Evolutionary conservation across 805 yeast species (phyloP), one percentile per base, ranked within the genome.

Genomic region (Metschnikowia matae): DNA sequence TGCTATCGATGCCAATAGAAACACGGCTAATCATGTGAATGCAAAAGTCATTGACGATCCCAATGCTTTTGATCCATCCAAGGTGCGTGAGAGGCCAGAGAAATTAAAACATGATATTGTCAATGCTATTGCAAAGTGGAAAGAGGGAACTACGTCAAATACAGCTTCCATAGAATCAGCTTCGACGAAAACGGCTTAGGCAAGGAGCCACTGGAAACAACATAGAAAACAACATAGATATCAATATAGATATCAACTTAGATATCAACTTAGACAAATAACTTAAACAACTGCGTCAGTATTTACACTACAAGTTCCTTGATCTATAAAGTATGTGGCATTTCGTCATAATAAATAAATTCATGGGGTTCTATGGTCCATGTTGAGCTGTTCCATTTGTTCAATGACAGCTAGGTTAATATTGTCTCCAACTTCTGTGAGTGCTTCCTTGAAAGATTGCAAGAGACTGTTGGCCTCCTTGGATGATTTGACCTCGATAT

Each of bases 381-480:
- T 13, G 20, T 26, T 21, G n/a, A 23, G 33, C 33, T 35, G 34
- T 40, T 48, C 55, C 41, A 48, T 53, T 13, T 55, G 54, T 17
- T 52, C 50, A 18, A 65, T 52, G 20, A 51, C 48, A 29, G 41
- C 37, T 29, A 55, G 42, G 48, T 65, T 68, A 33, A 66, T 53
- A 10, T 56, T 50, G 52, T 68, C 70, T n/a, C 59, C 58, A 33
- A 62, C 60, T 14, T 47, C 44, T 2, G 33, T 42, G 45, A 68
- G 67, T 13, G 68, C 60, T 14, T 49, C 21, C 42, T 62, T 58
- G 44, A 71, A 62, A 26, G 50, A 49, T 10, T 55, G 47, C 45
- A 71, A 57, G 2, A 70, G 39, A 13, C 49, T 48, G 6, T 43
- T 23, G 23, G 62, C 61, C 20, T 68, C 70, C 8, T 48, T 49